A percentile compares a stretch with the other conserved stretches of the same genome.
Conservation (phyloP, 495 filamentous ascomycete genomes). For the Penicillium psychrofluorescens region DNA sequence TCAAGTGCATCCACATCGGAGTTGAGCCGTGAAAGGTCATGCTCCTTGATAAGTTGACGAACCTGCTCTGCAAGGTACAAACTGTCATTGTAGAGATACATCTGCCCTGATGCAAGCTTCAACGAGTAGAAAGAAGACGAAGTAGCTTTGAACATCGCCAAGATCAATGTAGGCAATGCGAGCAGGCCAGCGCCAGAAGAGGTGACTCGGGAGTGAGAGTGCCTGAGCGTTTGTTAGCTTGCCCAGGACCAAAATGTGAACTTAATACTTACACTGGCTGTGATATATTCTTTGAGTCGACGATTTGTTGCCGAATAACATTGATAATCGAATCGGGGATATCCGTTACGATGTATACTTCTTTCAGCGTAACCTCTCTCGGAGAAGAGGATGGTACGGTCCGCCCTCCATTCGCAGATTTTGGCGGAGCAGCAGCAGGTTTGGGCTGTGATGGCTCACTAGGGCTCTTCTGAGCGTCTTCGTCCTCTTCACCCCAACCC, state of each 20-base stretch:
- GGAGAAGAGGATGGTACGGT: constrained; percentile 14
- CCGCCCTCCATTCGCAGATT: constrained; percentile 10
- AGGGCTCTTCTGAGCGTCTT: constrained; percentile 18
- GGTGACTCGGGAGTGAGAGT: constrained; percentile 49
- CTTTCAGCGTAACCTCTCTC: constrained; percentile 69
- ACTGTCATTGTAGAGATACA: constrained; percentile 93
- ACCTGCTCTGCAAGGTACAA: constrained; percentile 68
- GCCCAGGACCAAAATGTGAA: constrained; percentile 4
- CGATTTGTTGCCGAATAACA: constrained; percentile 60
- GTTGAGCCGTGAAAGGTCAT: constrained; percentile 49
- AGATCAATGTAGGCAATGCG: constrained; percentile 69
- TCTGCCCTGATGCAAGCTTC: constrained; percentile 60
- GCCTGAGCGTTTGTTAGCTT: constrained; percentile 24
- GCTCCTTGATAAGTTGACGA: constrained; percentile 46
- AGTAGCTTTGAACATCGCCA: constrained; percentile 88
- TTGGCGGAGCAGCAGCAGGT: constrained; percentile 2
- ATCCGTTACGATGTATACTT: constrained; percentile 80
- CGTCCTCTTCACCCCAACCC: constrained; percentile 64
- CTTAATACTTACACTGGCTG: constrained; percentile 39
- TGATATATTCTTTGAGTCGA: constrained; percentile 60
- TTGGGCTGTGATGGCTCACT: constrained; percentile 7
- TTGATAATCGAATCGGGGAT: constrained; percentile 70
- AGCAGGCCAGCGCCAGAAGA: constrained; percentile 70
- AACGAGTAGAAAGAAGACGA: constrained; percentile 71
- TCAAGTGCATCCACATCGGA: constrained; percentile 66